Evolutionary conservation across 805 yeast species (phyloP), one percentile per base, ranked within the genome.

Genomic region (Starmerella sirachaensis): DNA sequence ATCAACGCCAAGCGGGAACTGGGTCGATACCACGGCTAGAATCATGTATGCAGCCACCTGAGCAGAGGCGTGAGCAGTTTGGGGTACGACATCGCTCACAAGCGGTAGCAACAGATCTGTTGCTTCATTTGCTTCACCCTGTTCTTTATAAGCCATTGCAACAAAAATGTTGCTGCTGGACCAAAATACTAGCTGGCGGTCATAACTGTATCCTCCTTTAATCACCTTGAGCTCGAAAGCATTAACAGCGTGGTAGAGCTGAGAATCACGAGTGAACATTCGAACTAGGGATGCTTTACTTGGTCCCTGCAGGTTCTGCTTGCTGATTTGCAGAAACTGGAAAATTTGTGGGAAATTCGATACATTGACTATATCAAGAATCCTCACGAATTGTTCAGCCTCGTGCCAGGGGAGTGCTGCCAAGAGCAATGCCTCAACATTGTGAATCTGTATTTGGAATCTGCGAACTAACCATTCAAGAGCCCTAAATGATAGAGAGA

Each of bases 381-480:
- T 64, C 48, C 91, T 74, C 34, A 74, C 68, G 57, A 91, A 91
- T 5, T 81, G 66, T 0, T 85, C 77, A 26, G 72, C 66, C 48
- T 69, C 72, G 59, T 77, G 83, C 60, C 79, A 83, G n/a, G 95
- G 93, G 48, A 91, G 65, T 1, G 80, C 69, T 2, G 86, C 67
- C 40, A 88, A 59, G 31, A 91, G 54, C 22, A 91, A 54, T 38
- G 65, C 56, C 57, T 88, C 97, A 0, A 85, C 63, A 52, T 81
- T 84, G 52, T 79, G 77, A 33, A 81, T 66, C 55, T 91, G 86
- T 48, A 84, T 74, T 54, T 84, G 63, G 76, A 91, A 64, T 50
- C 97, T 71, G 62, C 98, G 78, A 14, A 91, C 78, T 18, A 86
- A 72, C 98, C 98, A 91, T 63, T 91, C 98, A 10, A 84, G 66